Base-by-base conservation (phyloP, 257 asterid genomes). In the Datura wrightii region DNA sequence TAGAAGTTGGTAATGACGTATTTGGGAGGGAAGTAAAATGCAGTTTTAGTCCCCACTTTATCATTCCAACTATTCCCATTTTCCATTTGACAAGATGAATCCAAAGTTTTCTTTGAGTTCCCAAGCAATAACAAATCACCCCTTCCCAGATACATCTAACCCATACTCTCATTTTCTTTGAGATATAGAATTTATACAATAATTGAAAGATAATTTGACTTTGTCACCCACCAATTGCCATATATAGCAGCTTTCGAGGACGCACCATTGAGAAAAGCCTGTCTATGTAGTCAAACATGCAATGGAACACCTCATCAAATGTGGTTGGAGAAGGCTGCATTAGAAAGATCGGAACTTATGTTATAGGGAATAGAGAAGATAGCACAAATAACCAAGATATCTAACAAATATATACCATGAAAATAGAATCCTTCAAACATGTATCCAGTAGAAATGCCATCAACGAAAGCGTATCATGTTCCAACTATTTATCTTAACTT, bases 151-250 rank as follows among this genome's bases (percentile, higher is more conserved):
- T 62, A 70, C 85, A 74, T 39, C 24, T 41, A 5, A 59, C 19
- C 70, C 36, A 36, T 80, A 81, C 13, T 42, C 39, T n/a, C 59
- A 11, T 14, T 69, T 59, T 34, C 67, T 62, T 55, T 48, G 52
- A 18, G 46, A 48, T 84, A 81, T 65, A 53, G 54, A 63, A 11
- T 2, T 19, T 11, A 16, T 14, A 50, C 10, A 31, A 36, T 34
- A 81, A 79, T 62, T 63, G 65, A 83, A 71, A 69, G 42, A 67
- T 8, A 53, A 3, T 46, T 52, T 36, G 65, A 78, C 82, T 34
- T 34, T 53, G 41, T 82, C 14, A 87, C 84, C 52, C 37, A 93
- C 97, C 97, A 19, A 94, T 90, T 8, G 97, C 97, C 91, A 92
- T 18, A 85, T 82, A 92, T 66, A 94, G 66, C 82, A 94, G 81